Evolutionary conservation across 2,329 filamentous ascomycete species (phyloP), one percentile per base, ranked within the genome.

Genomic region (Emergomyces pasteurianus): DNA sequence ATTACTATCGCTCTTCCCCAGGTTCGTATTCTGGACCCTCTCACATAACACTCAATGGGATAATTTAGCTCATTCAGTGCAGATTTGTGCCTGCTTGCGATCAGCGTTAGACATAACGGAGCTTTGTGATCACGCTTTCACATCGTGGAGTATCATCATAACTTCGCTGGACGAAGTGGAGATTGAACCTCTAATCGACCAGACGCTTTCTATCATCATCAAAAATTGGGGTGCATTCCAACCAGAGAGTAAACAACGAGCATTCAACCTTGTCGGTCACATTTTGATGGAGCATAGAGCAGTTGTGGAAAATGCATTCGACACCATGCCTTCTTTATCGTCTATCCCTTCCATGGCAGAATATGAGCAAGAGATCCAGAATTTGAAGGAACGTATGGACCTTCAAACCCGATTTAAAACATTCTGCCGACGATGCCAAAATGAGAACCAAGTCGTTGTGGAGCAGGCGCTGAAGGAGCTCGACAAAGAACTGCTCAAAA

Each of bases 31-130:
- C 8, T 40, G 10, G 46, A 10, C 18, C 14, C 58, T 26, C 10
- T 23, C 7, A 31, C 7, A 31, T 62, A 54, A 34, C 52, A 49
- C 47, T 6, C 60, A 64, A 61, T 59, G n/a, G 47, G 8, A 43
- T 62, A 64, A 16, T 40, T 57, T 40, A 53, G 42, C 43, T 40
- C 68, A n/a, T 23, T 16, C 46, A 12, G 43, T 26, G n/a, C 68
- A 92, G 86, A 92, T 97, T 60, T 90, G 90, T 65, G 91, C 92
- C n/a, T 96, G 90, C 70, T 79, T 99, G 14, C 85, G 95, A 64
- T 91, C 90, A 26, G 91, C 91, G 0, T 82, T 97, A 62, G 81
- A 87, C 18, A 83, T 88, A 58, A 80, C 86, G 52, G 82, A 87
- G 54, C 80, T 99, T n/a, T 85, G 90, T 63, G 81, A 90, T 63